These are phyloP conservation scores for Dissoconium aciculare DNA, from an alignment of 2,329 filamentous ascomycete genomes.

Conservation along the genomic window DNA sequence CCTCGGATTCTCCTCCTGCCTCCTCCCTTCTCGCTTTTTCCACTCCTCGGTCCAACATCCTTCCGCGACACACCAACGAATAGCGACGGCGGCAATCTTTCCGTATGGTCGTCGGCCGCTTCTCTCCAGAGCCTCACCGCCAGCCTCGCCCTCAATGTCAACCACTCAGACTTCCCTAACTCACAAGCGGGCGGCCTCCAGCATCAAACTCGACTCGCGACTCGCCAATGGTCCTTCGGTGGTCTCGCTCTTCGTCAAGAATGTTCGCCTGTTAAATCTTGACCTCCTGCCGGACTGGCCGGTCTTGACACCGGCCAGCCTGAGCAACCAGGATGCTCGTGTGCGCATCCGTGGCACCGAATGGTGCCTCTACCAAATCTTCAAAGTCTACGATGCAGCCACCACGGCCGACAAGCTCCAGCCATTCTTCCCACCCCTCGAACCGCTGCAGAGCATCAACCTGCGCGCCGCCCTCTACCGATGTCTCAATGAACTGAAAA, in stretches of 20 bases:
- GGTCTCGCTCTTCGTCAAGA: conserved; percentile 59
- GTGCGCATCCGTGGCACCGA: conserved; percentile 70
- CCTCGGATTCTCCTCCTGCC: no score
- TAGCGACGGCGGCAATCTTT: no score
- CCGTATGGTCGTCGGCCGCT: no score
- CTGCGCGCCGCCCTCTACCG: conserved; percentile 72
- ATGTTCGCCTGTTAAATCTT: conserved; percentile 68
- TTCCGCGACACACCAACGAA: no score
- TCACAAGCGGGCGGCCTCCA: conserved; percentile 11
- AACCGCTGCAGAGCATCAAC: conserved; percentile 81
- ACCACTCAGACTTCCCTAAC: conserved; percentile 5
- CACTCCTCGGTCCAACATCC: no score
- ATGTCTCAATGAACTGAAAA: conserved; percentile 72
- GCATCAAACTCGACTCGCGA: conserved; percentile 4
- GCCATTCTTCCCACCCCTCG: conserved; percentile 78
- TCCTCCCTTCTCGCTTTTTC: no score
- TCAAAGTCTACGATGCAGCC: conserved; percentile 65
- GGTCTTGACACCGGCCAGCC: conserved; percentile 51
- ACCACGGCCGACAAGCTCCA: conserved; percentile 68
- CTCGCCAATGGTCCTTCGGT: conserved; percentile 19
- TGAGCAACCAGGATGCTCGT: conserved; percentile 52
- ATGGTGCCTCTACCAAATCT: conserved; percentile 82
- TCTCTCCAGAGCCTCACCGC: no score
- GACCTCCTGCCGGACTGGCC: conserved; percentile 70
- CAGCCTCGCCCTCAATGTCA: not conserved